Base-by-base conservation (phyloP, 768 basidiomycete species). In the Boletellus sp. region DNA sequence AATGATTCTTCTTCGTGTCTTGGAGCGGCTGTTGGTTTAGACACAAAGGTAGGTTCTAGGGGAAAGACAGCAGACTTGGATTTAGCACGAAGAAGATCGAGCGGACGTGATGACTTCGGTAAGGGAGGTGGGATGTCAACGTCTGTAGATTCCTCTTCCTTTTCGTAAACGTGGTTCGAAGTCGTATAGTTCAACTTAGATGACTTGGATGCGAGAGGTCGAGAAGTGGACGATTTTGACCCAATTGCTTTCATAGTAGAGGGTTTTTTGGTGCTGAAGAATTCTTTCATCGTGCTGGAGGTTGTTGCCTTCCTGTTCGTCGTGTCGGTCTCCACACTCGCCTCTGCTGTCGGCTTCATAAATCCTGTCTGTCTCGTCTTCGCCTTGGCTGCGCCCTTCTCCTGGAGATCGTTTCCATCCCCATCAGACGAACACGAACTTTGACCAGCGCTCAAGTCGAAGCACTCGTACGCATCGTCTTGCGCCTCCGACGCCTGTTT, bases 381-480 rank as follows among this genome's bases (percentile, higher is more conserved):
- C 16, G 22, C 34, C 31, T 61, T 63, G 36, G 42, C 51, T 42
- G 48, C 59, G 1, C 31, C 43, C 22, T 48, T 31, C 23, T 31
- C 48, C 19, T 48, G 15, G 24, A 33, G 42, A 11, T 12, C 34
- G 1, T 53, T 52, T 23, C 20, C 51, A 26, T 63, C 52, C 26
- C 20, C 51, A 26, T 63, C 52, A 37, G 58, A 56, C 3, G 60
- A 57, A 41, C 56, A 62, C 3, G 47, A 42, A 46, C 62, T 57
- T 35, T 56, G 62, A 10, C 55, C 57, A 31, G 54, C 60, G 48
- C 60, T 64, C 48, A 66, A 34, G 42, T 65, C 48, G 26, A 65
- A 37, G 24, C 31, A 53, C 34, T 66, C 64, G 22, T 65, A 64
- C n/a, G 47, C 62, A 15, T 62, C 62, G 12, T 66, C 53, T 50